Conservation (phyloP, 805 yeast genomes). For the Saccharomyces cerevisiae region DNA sequence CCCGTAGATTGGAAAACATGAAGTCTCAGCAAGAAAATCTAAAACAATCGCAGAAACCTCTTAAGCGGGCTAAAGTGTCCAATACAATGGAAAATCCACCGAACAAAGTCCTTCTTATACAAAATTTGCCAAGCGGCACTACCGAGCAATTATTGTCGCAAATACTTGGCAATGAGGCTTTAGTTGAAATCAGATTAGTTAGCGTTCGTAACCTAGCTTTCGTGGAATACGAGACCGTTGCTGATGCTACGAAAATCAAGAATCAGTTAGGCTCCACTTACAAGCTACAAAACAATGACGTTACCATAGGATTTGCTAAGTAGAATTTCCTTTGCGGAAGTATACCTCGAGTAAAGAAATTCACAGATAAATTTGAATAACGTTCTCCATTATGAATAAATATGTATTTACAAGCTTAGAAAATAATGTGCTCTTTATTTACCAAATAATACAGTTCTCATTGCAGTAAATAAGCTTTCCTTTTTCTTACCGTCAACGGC, state of each 20-base stretch:
- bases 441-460: slow-evolving; percentile 72
- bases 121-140: slow-evolving; percentile 45
- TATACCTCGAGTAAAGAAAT: not conserved
- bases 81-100: slow-evolving; percentile 44
- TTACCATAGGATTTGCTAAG: slow-evolving; percentile 28
- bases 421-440: slow-evolving; percentile 30
- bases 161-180: slow-evolving; percentile 50
- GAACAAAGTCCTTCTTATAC: slow-evolving; percentile 58
- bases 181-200: slow-evolving; percentile 59
- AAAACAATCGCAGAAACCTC: slow-evolving; percentile 1
- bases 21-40: slow-evolving; percentile 1
- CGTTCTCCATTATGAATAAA: not conserved
- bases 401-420: slow-evolving; percentile 6
- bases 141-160: slow-evolving; percentile 35
- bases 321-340: not conserved
- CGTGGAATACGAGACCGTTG: slow-evolving; percentile 61
- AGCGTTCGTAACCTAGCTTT: slow-evolving; percentile 65
- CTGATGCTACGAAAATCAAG: slow-evolving; percentile 34
- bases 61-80: slow-evolving; percentile 5
- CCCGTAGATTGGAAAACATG: not conserved
- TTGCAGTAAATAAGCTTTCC: slow-evolving; percentile 56
- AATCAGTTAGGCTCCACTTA: slow-evolving; percentile 11
- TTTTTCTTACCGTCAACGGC: slow-evolving; percentile 66
- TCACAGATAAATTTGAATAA: not conserved
- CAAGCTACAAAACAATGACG: slow-evolving; percentile 5